phyloP scores from a whole-genome alignment of 2,329 filamentous ascomycete genomes.

The Talaromyces sp. region DNA sequence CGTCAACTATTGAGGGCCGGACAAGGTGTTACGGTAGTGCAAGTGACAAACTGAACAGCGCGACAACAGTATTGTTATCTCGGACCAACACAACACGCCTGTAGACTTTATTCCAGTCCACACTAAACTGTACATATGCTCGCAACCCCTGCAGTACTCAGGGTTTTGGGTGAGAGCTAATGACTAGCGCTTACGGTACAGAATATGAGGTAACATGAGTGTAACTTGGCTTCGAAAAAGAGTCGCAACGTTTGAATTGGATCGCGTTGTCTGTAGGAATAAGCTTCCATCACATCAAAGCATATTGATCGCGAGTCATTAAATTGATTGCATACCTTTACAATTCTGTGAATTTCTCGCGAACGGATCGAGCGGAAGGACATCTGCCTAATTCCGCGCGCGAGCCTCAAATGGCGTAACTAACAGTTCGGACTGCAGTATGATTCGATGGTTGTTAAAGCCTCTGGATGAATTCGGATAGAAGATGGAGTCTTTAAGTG shows the following conservation, averaged over 20 bases:
- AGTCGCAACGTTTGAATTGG: not conserved
- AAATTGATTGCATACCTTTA: not conserved
- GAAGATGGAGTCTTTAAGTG: not conserved
- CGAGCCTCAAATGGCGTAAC: not conserved
- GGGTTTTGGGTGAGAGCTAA: not conserved
- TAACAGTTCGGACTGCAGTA: not conserved
- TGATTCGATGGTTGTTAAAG: not conserved
- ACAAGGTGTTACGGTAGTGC: no score
- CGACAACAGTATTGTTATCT: no score
- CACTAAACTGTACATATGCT: not conserved
- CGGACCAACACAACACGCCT: no score
- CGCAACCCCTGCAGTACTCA: not conserved
- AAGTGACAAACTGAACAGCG: no score
- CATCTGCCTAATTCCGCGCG: not conserved
- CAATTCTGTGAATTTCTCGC: not conserved
- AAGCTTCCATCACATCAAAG: not conserved
- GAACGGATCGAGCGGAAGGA: slow-evolving; percentile 3
- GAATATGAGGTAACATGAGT: not conserved
- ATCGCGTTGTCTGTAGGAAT: not conserved
- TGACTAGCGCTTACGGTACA: not conserved
- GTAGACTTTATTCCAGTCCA: no score
- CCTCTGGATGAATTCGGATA: not conserved
- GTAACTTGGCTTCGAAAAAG: not conserved
- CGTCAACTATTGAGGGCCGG: no score
- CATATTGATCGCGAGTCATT: not conserved